phyloP scores from a whole-genome alignment of 2,329 filamentous ascomycete species.

The Cladosporium halotolerans region DNA sequence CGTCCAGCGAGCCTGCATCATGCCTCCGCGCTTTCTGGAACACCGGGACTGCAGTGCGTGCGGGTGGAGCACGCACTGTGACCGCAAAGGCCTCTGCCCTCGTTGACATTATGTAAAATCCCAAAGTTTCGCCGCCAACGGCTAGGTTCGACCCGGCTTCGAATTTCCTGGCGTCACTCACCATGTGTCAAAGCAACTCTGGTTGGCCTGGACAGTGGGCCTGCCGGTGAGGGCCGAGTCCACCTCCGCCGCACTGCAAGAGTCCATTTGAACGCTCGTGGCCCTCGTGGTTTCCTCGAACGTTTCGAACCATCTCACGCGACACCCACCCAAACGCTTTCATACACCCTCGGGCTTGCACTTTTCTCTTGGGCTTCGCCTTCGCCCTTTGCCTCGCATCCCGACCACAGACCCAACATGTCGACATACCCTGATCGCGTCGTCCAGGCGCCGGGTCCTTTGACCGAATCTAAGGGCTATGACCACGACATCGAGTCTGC shows the following conservation, averaged over 20 bases:
- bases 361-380: not conserved
- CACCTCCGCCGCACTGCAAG: conserved; percentile 7
- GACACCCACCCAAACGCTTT: not conserved
- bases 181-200: conserved; percentile 9
- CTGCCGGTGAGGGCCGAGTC: not conserved
- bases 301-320: not conserved
- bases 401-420: not conserved
- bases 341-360: not conserved
- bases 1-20: not conserved
- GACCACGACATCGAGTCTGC: conserved; percentile 6
- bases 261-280: conserved; percentile 2
- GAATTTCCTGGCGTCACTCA: not conserved
- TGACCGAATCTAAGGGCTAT: conserved; percentile 8
- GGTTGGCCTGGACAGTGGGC: conserved; percentile 7
- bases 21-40: conserved; percentile 7
- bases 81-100: conserved; percentile 2
- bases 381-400: not conserved
- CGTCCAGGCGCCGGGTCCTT: conserved; percentile 8
- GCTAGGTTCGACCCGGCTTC: not conserved
- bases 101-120: conserved; percentile 5
- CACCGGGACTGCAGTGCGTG: not conserved
- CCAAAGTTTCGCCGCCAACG: conserved; percentile 10
- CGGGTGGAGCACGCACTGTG: conserved; percentile 5
- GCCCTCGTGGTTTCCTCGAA: not conserved
- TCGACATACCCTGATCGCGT: conserved; percentile 9